Percentiles rank a stretch among this genome's conserved stretches.
phyloP scores from a whole-genome alignment of 1,139 yeast genomes.

The Eremothecium gossypii region DNA sequence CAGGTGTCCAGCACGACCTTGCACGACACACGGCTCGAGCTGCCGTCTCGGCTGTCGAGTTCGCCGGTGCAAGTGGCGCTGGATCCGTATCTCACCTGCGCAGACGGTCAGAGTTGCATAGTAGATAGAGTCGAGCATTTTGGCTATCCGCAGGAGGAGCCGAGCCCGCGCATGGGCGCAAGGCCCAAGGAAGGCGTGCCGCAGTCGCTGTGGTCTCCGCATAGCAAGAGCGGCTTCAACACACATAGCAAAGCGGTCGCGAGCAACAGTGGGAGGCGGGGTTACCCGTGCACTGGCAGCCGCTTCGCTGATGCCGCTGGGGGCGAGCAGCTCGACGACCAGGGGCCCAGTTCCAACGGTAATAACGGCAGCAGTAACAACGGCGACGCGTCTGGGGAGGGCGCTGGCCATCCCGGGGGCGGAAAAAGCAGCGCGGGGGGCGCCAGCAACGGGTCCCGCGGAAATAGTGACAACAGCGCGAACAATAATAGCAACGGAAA shows the following conservation, averaged over 20 bases:
- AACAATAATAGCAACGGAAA: constrained; percentile 11
- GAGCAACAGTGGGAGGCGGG: neutral
- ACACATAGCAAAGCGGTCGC: too few relatives aligned
- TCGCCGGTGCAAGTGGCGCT: constrained; percentile 1
- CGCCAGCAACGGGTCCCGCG: constrained; percentile 7
- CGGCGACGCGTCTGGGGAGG: neutral
- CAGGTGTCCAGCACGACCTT: constrained; percentile 2
- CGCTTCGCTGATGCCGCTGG: neutral
- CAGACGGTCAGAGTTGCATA: neutral
- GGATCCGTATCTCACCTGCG: neutral
- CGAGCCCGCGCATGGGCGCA: neutral
- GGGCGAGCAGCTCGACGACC: neutral
- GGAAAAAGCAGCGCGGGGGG: constrained; percentile 12
- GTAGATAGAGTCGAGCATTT: neutral
- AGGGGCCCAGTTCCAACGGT: constrained; percentile 5
- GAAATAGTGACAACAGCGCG: constrained; percentile 6
- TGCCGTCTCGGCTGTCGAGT: neutral
- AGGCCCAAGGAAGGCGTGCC: neutral
- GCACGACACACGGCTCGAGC: neutral
- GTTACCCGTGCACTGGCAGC: neutral
- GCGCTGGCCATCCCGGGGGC: constrained; percentile 12
- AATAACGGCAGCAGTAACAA: constrained; percentile 8
- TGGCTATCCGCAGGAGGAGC: neutral
- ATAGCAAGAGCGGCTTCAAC: too few relatives aligned
- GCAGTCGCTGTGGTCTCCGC: too few relatives aligned